Conservation (phyloP, 257 asterid genomes). For the Verbascum thapsus region DNA sequence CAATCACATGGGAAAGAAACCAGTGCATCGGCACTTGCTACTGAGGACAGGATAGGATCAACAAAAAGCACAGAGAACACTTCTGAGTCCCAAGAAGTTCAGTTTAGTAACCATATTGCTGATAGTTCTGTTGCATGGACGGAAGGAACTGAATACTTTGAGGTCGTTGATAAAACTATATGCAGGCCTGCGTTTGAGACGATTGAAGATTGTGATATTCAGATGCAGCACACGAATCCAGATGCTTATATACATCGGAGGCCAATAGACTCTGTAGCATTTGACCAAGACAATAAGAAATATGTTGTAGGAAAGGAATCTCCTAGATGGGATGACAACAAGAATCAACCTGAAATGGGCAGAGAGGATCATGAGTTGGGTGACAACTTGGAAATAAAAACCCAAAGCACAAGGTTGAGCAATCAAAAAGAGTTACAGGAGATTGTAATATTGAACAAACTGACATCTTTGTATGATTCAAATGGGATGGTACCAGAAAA, state of each 20-base stretch:
- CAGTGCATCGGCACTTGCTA: conserved; percentile 27
- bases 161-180: conserved; percentile 57
- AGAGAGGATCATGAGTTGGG: conserved; percentile 29
- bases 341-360: conserved; percentile 32
- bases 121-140: conserved; percentile 60
- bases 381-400: conserved; percentile 32
- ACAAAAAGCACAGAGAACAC: conserved; percentile 28
- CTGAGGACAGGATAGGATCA: conserved; percentile 37
- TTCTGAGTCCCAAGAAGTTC: conserved; percentile 37
- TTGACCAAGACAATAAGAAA: conserved; percentile 33
- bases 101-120: conserved; percentile 27
- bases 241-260: conserved; percentile 28
- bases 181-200: conserved; percentile 35
- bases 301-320: conserved; percentile 37
- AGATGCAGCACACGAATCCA: conserved; percentile 32
- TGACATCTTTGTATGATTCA: conserved; percentile 22
- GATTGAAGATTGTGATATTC: conserved; percentile 30
- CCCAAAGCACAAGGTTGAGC: conserved; percentile 24
- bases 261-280: conserved; percentile 31
- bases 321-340: conserved; percentile 37
- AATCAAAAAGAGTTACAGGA: conserved; percentile 38
- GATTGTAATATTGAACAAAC: conserved; percentile 31
- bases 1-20: conserved; percentile 31
- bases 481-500: conserved; percentile 31
- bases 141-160: conserved; percentile 63